phyloP scores from a whole-genome alignment of 352 stramenopile genomes.

The Halophytophthora polymorphica region DNA sequence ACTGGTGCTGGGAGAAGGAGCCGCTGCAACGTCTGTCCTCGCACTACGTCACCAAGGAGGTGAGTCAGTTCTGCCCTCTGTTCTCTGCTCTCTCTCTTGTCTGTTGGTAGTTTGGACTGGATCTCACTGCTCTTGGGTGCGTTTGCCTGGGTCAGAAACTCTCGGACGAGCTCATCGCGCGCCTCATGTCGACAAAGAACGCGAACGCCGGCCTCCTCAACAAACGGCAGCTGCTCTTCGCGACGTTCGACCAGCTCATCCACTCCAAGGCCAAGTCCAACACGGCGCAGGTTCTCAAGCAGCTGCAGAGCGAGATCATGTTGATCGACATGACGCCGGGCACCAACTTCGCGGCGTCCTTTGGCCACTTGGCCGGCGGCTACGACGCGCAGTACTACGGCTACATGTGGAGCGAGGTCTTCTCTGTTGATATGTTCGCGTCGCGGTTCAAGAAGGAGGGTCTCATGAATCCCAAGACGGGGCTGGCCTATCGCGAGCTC shows the following conservation, averaged over 20 bases:
- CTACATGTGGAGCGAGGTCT: constrained; percentile 90
- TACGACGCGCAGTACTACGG: constrained; percentile 85
- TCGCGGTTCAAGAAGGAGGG: constrained; percentile 85
- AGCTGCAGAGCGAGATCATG: constrained; percentile 84
- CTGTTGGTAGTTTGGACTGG: constrained; percentile 11
- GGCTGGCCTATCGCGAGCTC: constrained; percentile 81
- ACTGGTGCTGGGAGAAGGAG: constrained; percentile 89
- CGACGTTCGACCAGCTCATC: constrained; percentile 84
- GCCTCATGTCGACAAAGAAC: constrained; percentile 86
- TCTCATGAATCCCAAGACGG: constrained; percentile 77
- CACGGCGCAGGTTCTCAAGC: constrained; percentile 72
- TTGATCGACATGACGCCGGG: constrained; percentile 84
- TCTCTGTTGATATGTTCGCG: constrained; percentile 90
- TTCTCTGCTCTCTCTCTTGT: not conserved
- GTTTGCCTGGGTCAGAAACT: constrained; percentile 50
- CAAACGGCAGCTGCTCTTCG: constrained; percentile 81
- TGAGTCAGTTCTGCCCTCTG: constrained; percentile 11
- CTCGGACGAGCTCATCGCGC: constrained; percentile 74
- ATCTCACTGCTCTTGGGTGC: too few species aligned
- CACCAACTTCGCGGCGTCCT: constrained; percentile 83
- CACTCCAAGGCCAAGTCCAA: constrained; percentile 82
- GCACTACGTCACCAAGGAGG: constrained; percentile 74
- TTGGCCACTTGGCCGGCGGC: constrained; percentile 76
- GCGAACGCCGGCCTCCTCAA: constrained; percentile 77
- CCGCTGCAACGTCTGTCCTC: constrained; percentile 82